Evolutionary conservation across 208 protist species (phyloP).

Genomic region (Trypanosoma vivax): DNA sequence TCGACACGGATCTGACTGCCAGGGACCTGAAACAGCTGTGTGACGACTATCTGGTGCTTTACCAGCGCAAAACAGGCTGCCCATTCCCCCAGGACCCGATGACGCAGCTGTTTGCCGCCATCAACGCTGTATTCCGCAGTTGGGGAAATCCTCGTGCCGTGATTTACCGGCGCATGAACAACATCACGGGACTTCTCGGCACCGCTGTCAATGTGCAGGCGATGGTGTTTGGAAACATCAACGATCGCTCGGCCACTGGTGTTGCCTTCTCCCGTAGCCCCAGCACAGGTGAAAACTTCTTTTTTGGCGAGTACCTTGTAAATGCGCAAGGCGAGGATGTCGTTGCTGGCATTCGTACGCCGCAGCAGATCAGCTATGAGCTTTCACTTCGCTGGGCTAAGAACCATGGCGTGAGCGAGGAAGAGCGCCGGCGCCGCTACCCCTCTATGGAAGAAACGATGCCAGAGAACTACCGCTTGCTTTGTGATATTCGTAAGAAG

Average conservation of each 20-base stretch:
- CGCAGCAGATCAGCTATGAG: slow-evolving; percentile 71
- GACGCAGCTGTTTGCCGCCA: slow-evolving; percentile 77
- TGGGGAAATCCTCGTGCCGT: slow-evolving; percentile 89
- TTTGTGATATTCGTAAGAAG: slow-evolving; percentile 65
- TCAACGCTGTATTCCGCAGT: slow-evolving; percentile 90
- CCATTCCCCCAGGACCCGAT: slow-evolving; percentile 88
- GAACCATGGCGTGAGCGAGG: slow-evolving; percentile 60
- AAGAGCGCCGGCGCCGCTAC: slow-evolving; percentile 51
- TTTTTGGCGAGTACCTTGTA: slow-evolving; percentile 93
- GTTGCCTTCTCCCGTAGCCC: slow-evolving; percentile 94
- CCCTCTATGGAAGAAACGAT: slow-evolving; percentile 82
- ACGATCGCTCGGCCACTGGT: slow-evolving; percentile 88
- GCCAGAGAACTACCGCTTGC: slow-evolving; percentile 82
- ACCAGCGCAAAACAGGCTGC: slow-evolving; percentile 50
- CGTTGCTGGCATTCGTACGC: slow-evolving; percentile 93
- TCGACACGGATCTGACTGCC: slow-evolving; percentile 83
- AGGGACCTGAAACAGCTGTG: slow-evolving; percentile 72
- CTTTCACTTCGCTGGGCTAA: slow-evolving; percentile 62
- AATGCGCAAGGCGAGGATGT: slow-evolving; percentile 96
- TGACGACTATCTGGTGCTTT: slow-evolving; percentile 61
- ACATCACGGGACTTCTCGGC: slow-evolving; percentile 86
- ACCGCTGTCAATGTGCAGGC: slow-evolving; percentile 94
- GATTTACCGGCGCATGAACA: slow-evolving; percentile 87
- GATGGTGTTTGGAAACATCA: slow-evolving; percentile 95
- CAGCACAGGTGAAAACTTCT: slow-evolving; percentile 86